Evolutionary conservation across 257 asterid species (phyloP).

Genomic region (Gentiana macrophylla): DNA sequence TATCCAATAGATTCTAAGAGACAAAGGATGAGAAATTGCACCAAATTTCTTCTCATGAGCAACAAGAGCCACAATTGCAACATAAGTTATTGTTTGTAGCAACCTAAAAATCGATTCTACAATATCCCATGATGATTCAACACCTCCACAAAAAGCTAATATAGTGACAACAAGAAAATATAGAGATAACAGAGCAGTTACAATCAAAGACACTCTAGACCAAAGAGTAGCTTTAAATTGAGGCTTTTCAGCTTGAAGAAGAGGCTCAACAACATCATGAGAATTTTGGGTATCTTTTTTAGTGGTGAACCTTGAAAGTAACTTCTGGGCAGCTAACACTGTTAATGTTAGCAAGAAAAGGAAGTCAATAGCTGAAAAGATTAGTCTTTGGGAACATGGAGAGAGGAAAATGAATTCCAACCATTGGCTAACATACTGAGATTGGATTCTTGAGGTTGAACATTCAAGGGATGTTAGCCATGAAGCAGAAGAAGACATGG

Average conservation of each 20-base stretch:
- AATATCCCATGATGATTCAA: constrained; percentile 24
- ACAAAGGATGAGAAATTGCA: constrained; percentile 30
- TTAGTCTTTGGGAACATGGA: constrained; percentile 47
- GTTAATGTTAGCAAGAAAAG: constrained; percentile 25
- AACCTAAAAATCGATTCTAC: constrained; percentile 26
- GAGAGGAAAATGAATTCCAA: constrained; percentile 34
- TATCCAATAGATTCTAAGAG: constrained; percentile 21
- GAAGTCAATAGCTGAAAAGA: constrained; percentile 26
- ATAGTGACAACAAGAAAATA: constrained; percentile 19
- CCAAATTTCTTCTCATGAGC: constrained; percentile 37
- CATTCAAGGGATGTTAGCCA: constrained; percentile 41
- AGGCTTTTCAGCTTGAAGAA: constrained; percentile 24
- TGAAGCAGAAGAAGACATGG: constrained; percentile 22
- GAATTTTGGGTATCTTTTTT: constrained; percentile 7
- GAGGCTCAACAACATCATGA: constrained; percentile 26
- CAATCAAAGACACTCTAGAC: constrained; percentile 25
- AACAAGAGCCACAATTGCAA: constrained; percentile 25
- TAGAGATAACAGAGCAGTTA: constrained; percentile 33
- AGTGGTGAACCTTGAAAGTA: constrained; percentile 13
- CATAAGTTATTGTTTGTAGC: constrained; percentile 29
- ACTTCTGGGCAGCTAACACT: constrained; percentile 20
- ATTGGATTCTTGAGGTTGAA: constrained; percentile 24
- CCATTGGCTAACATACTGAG: constrained; percentile 19
- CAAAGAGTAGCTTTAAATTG: constrained; percentile 21
- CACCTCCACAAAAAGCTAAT: constrained; percentile 25